A percentile compares a stretch with the other conserved stretches of the same genome.
Evolutionary conservation across 495 filamentous ascomycete genomes (phyloP).

Genomic region (Podospora australis): DNA sequence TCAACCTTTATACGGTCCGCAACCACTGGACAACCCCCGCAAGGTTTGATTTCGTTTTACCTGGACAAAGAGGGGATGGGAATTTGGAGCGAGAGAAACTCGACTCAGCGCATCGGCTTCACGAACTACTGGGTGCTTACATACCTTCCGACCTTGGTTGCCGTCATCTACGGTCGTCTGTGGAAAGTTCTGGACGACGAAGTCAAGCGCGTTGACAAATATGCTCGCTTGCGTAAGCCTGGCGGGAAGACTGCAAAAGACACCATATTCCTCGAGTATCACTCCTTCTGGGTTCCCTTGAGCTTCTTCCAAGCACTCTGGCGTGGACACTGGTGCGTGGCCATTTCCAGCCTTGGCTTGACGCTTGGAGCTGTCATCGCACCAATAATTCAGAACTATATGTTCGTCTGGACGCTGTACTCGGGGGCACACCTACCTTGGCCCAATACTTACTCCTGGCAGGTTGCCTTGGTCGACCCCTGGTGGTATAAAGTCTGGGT

Average conservation of each 20-base stretch:
- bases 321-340: conserved; percentile 4
- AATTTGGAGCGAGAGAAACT: background rate
- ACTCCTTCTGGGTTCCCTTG: conserved; percentile 3
- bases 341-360: conserved; percentile 2
- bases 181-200: conserved; percentile 8
- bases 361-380: conserved; percentile 1
- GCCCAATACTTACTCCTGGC: conserved; percentile 3
- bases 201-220: conserved; percentile 2
- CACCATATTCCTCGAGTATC: conserved; percentile 4
- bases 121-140: background rate
- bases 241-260: conserved; percentile 1
- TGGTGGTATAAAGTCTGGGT: conserved; percentile 2
- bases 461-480: conserved; percentile 2
- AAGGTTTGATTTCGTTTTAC: conserved; percentile 1
- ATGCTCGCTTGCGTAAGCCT: background rate
- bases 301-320: background rate
- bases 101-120: background rate
- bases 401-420: conserved; percentile 3
- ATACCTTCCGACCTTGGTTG: background rate
- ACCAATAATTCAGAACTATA: conserved; percentile 4
- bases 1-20: background rate
- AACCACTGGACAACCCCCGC: background rate
- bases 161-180: conserved; percentile 2
- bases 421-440: conserved; percentile 3
- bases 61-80: background rate